Conservation (phyloP, 2,329 filamentous ascomycete genomes). For the Fusarium sp. region DNA sequence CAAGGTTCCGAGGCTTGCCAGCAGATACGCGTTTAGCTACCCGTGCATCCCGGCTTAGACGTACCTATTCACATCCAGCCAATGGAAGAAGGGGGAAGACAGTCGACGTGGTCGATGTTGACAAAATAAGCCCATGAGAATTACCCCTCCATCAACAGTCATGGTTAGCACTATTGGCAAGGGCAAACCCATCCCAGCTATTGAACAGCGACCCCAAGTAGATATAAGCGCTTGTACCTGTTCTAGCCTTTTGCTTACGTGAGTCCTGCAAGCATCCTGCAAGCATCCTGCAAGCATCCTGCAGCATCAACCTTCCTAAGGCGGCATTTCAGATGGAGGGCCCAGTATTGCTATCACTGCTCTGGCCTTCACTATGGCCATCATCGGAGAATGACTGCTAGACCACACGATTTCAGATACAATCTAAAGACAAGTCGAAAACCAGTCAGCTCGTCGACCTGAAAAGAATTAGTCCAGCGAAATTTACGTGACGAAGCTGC, state of each 20-base stretch:
- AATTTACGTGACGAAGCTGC: no score
- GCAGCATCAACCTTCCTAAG: not conserved
- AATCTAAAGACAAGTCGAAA: not conserved
- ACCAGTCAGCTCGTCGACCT: rapidly evolving
- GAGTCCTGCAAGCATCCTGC: not conserved
- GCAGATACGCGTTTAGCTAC: not conserved
- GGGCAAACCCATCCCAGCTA: not conserved
- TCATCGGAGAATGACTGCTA: not conserved
- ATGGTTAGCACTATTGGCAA: not conserved
- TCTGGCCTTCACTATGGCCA: not conserved
- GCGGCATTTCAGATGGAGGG: not conserved
- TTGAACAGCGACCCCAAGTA: not conserved
- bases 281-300: not conserved
- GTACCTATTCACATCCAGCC: not conserved
- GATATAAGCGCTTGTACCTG: not conserved
- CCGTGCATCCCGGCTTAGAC: not conserved
- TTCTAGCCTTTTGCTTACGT: not conserved
- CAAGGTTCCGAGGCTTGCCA: not conserved
- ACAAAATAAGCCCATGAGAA: not conserved
- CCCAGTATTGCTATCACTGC: not conserved
- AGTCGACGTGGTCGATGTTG: not conserved
- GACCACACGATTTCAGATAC: not conserved
- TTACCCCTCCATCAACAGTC: not conserved
- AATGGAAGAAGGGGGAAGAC: not conserved
- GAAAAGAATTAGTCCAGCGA: not conserved